phyloP scores from a whole-genome alignment of 2,329 filamentous ascomycete species.

The Zymoseptoria crescenta region DNA sequence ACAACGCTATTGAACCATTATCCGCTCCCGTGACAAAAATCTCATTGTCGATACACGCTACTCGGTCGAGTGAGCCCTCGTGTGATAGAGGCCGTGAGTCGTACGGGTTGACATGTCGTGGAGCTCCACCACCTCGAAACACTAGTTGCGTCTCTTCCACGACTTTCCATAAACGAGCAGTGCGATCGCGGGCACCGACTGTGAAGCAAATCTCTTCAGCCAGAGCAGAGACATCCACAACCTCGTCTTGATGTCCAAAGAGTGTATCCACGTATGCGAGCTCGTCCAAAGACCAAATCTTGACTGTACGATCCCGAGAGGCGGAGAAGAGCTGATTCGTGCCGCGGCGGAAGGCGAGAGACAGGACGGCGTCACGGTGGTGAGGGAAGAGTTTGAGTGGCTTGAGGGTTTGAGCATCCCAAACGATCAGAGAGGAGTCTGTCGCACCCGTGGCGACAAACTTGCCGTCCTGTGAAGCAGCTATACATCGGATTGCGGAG shows the following conservation, averaged over 20 bases:
- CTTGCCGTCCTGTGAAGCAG: constrained; percentile 80
- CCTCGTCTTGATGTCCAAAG: constrained; percentile 89
- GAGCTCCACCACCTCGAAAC: constrained; percentile 70
- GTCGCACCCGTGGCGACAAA: constrained; percentile 84
- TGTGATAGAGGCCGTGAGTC: constrained; percentile 23
- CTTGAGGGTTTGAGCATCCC: constrained; percentile 71
- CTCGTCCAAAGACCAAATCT: constrained; percentile 89
- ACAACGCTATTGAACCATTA: constrained; percentile 77
- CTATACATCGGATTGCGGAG: constrained; percentile 71
- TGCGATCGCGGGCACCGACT: constrained; percentile 84
- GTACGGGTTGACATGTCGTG: constrained; percentile 29
- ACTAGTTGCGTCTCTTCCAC: constrained; percentile 92
- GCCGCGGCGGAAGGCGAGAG: constrained; percentile 66
- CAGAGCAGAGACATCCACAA: constrained; percentile 75
- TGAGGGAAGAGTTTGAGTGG: constrained; percentile 80
- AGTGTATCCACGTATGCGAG: constrained; percentile 91
- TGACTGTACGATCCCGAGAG: constrained; percentile 85
- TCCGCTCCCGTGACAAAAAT: constrained; percentile 91
- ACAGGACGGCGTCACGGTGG: constrained; percentile 80
- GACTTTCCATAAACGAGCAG: constrained; percentile 91
- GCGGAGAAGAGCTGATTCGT: constrained; percentile 85
- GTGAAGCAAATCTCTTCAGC: constrained; percentile 83
- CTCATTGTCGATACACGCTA: constrained; percentile 81
- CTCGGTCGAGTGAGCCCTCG: constrained; percentile 83
- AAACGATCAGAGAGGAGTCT: constrained; percentile 78